Evolutionary conservation across 352 stramenopile species (phyloP), one percentile per base, ranked within the genome.

Genomic region (Thalassiosira livingstoniorum): DNA sequence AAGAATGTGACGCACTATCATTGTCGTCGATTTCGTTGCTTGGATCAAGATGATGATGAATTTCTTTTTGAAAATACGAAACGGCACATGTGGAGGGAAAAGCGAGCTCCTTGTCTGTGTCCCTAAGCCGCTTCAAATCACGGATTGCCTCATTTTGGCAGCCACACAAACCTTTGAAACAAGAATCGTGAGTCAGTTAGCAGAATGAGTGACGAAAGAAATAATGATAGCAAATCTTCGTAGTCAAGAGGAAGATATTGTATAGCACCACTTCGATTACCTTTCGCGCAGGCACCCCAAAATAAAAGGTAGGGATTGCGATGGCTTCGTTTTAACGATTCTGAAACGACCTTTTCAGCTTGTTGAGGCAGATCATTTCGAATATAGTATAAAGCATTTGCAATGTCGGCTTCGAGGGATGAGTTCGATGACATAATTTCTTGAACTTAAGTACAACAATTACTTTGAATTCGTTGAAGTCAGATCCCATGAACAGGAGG

Each of bases 41-140:
- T n/a, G n/a, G n/a, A n/a, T n/a, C n/a, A n/a, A n/a, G n/a, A n/a
- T n/a, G 21, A 5, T 29, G 47, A 58, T 4, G 47, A 58, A 15
- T 58, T 7, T 25, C n/a, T 23, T 58, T 29, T 23, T 58, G 47
- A n/a, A 58, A 58, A 58, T 58, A 58, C 21, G 47, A 58, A 23
- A 58, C 27, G 4, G 47, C 47, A 23, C n/a, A 23, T 7, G 11
- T 25, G 5, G 27, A 29, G 10, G 47, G 4, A 25, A 29, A n/a
- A 23, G 5, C 10, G 10, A 58, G 21, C 27, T 58, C 11, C 21
- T 15, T 58, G 11, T 27, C 4, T 15, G 47, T 29, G 4, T n/a
- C 4, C 27, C 27, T 11, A 5, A 58, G 11, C 11, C 47, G 47
- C n/a, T 58, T 11, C 11, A 58, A n/a, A 11, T 29, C 11, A 27